Conservation (phyloP, 495 filamentous ascomycete genomes). For the Lentithecium fluviatile region DNA sequence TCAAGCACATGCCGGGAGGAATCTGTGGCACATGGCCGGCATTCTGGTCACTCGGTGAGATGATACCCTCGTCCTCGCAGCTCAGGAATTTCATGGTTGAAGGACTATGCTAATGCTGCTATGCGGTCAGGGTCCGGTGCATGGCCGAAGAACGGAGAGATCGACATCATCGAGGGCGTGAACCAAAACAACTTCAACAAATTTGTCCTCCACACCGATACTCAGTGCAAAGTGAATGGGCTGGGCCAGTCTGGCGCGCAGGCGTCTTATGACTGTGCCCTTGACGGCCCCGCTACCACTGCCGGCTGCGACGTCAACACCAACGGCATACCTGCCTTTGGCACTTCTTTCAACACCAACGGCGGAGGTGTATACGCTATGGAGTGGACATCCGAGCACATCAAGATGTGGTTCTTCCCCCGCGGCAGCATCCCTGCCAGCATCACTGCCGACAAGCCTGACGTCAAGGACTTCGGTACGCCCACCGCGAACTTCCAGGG, state of each 20-base stretch:
- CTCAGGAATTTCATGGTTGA: slow-evolving; percentile 24
- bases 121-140: slow-evolving; percentile 42
- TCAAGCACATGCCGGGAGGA: slow-evolving; percentile 43
- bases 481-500: slow-evolving; percentile 65
- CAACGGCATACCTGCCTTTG: slow-evolving; percentile 12
- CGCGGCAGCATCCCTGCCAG: slow-evolving; percentile 59
- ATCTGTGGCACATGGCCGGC: slow-evolving; percentile 41
- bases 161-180: slow-evolving; percentile 51
- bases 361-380: slow-evolving; percentile 76
- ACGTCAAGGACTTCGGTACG: slow-evolving; percentile 62
- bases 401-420: slow-evolving; percentile 80
- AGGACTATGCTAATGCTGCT: slow-evolving; percentile 11
- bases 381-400: slow-evolving; percentile 67
- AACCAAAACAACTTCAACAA: not conserved
- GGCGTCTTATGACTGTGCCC: slow-evolving; percentile 59
- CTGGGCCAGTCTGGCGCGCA: slow-evolving; percentile 73
- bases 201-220: slow-evolving; percentile 41
- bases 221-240: slow-evolving; percentile 63
- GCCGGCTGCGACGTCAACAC: slow-evolving; percentile 28
- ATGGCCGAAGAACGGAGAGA: slow-evolving; percentile 72
- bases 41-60: not conserved
- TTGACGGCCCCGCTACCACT: slow-evolving; percentile 49
- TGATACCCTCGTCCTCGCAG: not conserved
- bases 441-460: slow-evolving; percentile 57
- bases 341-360: slow-evolving; percentile 29